Conservation (phyloP, 176 grass and related monocot species). For the Ananas comosus region DNA sequence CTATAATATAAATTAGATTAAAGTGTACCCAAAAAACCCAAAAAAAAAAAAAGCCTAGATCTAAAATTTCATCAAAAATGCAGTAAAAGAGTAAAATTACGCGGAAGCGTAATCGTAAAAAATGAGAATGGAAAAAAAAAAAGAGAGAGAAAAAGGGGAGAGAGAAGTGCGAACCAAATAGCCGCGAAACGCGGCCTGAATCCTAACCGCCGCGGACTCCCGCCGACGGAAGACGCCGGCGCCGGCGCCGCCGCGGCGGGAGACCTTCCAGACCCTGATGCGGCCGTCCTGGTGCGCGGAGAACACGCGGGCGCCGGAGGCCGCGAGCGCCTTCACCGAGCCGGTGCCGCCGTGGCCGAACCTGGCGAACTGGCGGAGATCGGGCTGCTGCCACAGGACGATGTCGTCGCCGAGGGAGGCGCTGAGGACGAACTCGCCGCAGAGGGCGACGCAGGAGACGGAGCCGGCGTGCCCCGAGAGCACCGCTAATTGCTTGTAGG, state of each 20-base stretch:
- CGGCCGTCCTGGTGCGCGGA: conserved; percentile 85
- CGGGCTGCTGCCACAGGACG: conserved; percentile 74
- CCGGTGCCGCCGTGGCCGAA: conserved; percentile 60
- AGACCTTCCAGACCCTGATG: conserved; percentile 83
- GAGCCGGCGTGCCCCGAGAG: conserved; percentile 50
- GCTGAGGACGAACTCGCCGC: conserved; percentile 88
- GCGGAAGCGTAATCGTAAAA: too few species aligned
- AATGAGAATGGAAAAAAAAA: not conserved
- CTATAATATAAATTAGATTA: too few species aligned
- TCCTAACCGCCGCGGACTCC: conserved; percentile 61
- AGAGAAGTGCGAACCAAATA: conserved; percentile 56
- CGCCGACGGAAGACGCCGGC: not conserved
- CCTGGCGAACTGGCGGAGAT: conserved; percentile 62
- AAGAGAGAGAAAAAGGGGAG: not conserved
- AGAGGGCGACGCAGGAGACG: conserved; percentile 69
- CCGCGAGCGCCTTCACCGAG: conserved; percentile 75
- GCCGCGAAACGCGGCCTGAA: conserved; percentile 79
- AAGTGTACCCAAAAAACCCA: too few species aligned
- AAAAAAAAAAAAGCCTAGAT: too few species aligned
- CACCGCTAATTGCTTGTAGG: conserved; percentile 53
- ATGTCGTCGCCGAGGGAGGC: conserved; percentile 70
- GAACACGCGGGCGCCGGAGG: conserved; percentile 51
- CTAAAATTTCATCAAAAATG: too few species aligned
- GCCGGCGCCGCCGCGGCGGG: not conserved
- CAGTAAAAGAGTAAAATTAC: too few species aligned